Percentiles rank a stretch among this genome's conserved stretches.
phyloP scores from a whole-genome alignment of 495 filamentous ascomycete genomes.

The Aspergillus coremiiformis region DNA sequence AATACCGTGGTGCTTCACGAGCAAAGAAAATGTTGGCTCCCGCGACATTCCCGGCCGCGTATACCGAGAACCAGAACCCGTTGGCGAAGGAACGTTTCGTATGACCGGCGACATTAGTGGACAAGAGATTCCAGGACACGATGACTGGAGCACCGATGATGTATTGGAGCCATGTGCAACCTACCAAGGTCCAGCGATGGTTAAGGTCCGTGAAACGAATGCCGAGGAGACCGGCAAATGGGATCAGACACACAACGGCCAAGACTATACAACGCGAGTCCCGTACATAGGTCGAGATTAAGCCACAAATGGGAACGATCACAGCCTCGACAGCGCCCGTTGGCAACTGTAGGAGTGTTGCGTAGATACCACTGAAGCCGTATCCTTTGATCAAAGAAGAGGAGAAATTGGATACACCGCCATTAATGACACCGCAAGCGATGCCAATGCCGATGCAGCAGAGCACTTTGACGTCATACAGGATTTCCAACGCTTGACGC shows the following conservation, averaged over 20 bases:
- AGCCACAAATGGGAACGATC: slow-evolving; percentile 29
- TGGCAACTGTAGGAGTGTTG: slow-evolving; percentile 41
- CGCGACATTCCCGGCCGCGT: slow-evolving; percentile 34
- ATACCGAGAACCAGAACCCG: slow-evolving; percentile 32
- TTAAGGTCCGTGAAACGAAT: slow-evolving; percentile 36
- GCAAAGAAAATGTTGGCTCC: slow-evolving; percentile 41
- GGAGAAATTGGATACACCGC: slow-evolving; percentile 39
- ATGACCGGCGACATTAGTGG: slow-evolving; percentile 56
- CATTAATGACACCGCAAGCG: slow-evolving; percentile 38
- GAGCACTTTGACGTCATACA: slow-evolving; percentile 36
- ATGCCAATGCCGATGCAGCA: slow-evolving; percentile 30
- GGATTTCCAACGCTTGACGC: slow-evolving; percentile 29
- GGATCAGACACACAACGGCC: slow-evolving; percentile 27
- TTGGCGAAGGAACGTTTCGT: slow-evolving; percentile 52
- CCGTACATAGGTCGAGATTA: slow-evolving; percentile 32
- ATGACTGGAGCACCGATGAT: slow-evolving; percentile 44
- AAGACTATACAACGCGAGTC: slow-evolving; percentile 39
- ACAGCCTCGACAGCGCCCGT: slow-evolving; percentile 39
- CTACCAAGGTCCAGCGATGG: slow-evolving; percentile 45
- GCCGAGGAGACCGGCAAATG: slow-evolving; percentile 35
- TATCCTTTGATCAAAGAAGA: slow-evolving; percentile 41
- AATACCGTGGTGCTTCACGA: slow-evolving; percentile 30
- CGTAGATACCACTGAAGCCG: slow-evolving; percentile 30
- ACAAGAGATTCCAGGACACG: slow-evolving; percentile 48
- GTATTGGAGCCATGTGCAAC: slow-evolving; percentile 46